A percentile compares a stretch with the other conserved stretches of the same genome.
Evolutionary conservation across 306 rosid genomes (phyloP).

Genomic region (Gastrolobium bilobum): DNA sequence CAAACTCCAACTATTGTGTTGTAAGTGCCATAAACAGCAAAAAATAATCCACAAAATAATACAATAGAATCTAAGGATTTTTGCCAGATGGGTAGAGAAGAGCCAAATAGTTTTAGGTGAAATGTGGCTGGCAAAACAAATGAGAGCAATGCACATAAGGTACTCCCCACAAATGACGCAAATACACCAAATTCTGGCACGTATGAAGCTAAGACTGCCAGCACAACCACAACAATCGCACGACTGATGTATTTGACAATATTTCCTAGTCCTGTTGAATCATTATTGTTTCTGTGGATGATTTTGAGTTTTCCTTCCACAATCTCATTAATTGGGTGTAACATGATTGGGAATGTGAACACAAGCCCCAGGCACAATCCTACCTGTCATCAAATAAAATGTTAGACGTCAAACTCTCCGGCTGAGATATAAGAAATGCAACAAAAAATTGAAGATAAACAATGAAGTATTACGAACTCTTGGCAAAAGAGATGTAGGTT

Average conservation of each 20-base stretch:
- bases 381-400: constrained; percentile 61
- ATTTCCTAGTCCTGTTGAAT: constrained; percentile 51
- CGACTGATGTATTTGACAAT: constrained; percentile 61
- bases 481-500: constrained; percentile 6
- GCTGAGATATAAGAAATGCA: constrained; percentile 20
- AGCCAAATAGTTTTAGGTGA: constrained; percentile 74
- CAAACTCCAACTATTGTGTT: constrained; percentile 69
- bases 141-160: constrained; percentile 84
- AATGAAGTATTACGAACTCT: background rate
- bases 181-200: constrained; percentile 78
- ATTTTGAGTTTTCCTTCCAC: constrained; percentile 64
- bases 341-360: constrained; percentile 91
- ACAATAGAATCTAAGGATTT: constrained; percentile 66
- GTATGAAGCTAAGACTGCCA: constrained; percentile 72
- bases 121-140: constrained; percentile 88
- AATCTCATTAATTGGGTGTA: constrained; percentile 88
- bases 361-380: constrained; percentile 85
- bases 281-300: constrained; percentile 16
- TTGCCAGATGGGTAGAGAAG: constrained; percentile 71
- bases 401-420: constrained; percentile 35
- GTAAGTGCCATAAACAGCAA: constrained; percentile 86
- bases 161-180: constrained; percentile 89
- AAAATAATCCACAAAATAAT: constrained; percentile 71
- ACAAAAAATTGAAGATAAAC: constrained; percentile 15
- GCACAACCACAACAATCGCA: constrained; percentile 67